Evolutionary conservation across 2,329 filamentous ascomycete species (phyloP), one percentile per base, ranked within the genome.

Genomic region (Fusarium palustre): DNA sequence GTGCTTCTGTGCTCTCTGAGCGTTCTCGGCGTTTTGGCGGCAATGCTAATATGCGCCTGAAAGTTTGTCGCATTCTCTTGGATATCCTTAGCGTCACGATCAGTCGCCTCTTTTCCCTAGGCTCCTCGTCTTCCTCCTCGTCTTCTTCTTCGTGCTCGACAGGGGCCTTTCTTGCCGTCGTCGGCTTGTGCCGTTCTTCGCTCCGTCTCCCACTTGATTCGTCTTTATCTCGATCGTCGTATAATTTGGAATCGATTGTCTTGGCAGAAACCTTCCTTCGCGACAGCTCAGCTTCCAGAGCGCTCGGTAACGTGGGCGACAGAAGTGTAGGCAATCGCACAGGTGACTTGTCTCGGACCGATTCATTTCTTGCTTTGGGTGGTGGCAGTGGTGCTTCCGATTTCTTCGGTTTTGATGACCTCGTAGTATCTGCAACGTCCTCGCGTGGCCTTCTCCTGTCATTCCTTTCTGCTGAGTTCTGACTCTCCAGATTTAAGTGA

Each of bases 301-400:
- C 74, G 0, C 84, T 79, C 2, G 87, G 87, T 9, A 89, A 75
- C 0, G 86, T 88, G 1, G 87, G 87, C 1, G 87, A 89, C 13
- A 89, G 78, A 9, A 88, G 77, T 0, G 82, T 78, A 1, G 86
- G 87, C 28, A 88, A 75, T 47, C 78, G 78, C 11, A 76, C 34
- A 0, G 79, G 74, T 2, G 78, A 74, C 50, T 74, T 81, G 22
- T 79, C 76, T 64, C 80, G 84, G 70, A 80, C 85, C 22, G 70
- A 11, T 4, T 69, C 66, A 46, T 63, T 69, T 62, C 55, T 85
- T 72, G 72, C 15, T 9, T 71, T 71, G 1, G 75, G 66, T 12
- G 68, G 64, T 6, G 75, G 64, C 34, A 66, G 66, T 13, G 75
- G 62, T 34, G 33, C 24, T 38, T 76, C 75, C 13, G 62, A 65